These are phyloP conservation scores for Triglochin maritima DNA, from an alignment of 106 monocot species.

Conservation along the genomic window DNA sequence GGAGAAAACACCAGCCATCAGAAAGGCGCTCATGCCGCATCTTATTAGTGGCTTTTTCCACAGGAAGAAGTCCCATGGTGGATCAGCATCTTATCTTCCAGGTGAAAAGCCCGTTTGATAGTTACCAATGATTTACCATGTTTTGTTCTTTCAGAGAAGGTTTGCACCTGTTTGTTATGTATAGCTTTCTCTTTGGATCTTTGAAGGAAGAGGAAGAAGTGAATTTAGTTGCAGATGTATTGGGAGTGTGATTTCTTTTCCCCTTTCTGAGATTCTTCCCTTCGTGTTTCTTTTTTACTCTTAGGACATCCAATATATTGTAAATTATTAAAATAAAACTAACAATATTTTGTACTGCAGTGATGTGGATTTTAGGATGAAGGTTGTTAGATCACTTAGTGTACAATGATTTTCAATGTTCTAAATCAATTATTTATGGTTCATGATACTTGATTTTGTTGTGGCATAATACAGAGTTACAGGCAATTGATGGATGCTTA, in stretches of 20 bases:
- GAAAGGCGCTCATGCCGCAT: constrained; percentile 14
- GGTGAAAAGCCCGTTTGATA: constrained; percentile 19
- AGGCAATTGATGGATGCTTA: too few relatives aligned
- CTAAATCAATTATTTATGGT: too few relatives aligned
- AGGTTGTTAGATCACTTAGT: too few relatives aligned
- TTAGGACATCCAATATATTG: too few relatives aligned
- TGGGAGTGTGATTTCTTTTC: neutral
- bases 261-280: too few relatives aligned
- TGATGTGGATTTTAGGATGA: too few relatives aligned
- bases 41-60: constrained; percentile 21
- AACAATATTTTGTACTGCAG: too few relatives aligned
- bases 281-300: too few relatives aligned
- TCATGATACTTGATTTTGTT: too few relatives aligned
- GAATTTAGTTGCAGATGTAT: neutral
- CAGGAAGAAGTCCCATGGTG: constrained; percentile 24
- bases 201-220: neutral
- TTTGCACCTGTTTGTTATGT: neutral
- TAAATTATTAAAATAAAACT: too few relatives aligned
- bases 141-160: neutral
- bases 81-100: constrained; percentile 16
- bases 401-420: too few relatives aligned
- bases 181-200: neutral
- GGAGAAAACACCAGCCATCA: constrained; percentile 7
- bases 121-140: neutral
- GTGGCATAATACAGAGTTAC: too few relatives aligned